Evolutionary conservation across 805 yeast genomes (phyloP).

Genomic region (Monosporozyma servazzii): DNA sequence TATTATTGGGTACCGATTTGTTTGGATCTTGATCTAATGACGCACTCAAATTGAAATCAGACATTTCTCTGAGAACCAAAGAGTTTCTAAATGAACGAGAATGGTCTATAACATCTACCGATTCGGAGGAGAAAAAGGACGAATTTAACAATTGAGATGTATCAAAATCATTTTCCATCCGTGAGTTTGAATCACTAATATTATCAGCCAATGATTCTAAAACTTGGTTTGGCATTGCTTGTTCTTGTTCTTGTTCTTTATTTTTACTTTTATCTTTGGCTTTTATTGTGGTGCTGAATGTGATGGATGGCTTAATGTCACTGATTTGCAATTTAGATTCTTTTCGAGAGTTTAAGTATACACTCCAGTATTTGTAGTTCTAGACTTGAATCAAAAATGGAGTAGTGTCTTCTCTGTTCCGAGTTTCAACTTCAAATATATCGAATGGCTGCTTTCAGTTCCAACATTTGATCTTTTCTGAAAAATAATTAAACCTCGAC

Average conservation of each 20-base stretch:
- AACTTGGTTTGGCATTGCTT: background rate
- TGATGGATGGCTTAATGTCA: too few species aligned
- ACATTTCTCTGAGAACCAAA: slow-evolving; percentile 21
- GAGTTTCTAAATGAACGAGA: slow-evolving; percentile 29
- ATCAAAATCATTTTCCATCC: slow-evolving; percentile 5
- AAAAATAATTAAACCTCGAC: background rate
- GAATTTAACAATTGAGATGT: slow-evolving; percentile 16
- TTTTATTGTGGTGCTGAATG: too few species aligned
- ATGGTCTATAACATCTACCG: slow-evolving; percentile 25
- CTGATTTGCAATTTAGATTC: too few species aligned
- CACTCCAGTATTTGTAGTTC: too few species aligned
- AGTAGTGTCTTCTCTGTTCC: too few species aligned
- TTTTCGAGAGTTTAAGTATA: too few species aligned
- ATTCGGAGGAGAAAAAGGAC: slow-evolving; percentile 24
- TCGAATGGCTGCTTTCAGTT: background rate
- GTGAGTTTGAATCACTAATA: background rate
- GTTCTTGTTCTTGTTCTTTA: background rate
- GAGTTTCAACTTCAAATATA: background rate
- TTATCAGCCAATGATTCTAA: background rate
- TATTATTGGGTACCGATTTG: background rate
- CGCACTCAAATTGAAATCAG: slow-evolving; percentile 11
- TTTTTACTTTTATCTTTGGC: too few species aligned
- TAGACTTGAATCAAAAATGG: too few species aligned
- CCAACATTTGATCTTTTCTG: background rate
- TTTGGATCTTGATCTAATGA: background rate